phyloP scores from a whole-genome alignment of 768 basidiomycete genomes.

The Mycena leptocephala region DNA sequence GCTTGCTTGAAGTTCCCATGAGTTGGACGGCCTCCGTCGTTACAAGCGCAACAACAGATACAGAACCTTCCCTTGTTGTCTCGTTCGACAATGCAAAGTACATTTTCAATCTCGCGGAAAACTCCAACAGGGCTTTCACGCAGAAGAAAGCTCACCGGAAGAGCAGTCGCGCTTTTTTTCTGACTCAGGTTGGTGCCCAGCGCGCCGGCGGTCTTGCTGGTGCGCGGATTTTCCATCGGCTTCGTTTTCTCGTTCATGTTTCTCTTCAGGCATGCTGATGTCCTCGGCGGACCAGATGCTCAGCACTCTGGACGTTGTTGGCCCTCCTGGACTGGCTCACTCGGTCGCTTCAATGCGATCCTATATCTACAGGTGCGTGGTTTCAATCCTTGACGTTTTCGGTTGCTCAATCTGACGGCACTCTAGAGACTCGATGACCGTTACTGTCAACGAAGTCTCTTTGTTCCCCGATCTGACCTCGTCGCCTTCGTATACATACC shows the following conservation, averaged over 20 bases:
- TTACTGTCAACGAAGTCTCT: conserved; percentile 56
- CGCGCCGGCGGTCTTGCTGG: conserved; percentile 84
- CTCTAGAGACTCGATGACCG: conserved; percentile 57
- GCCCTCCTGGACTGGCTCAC: conserved; percentile 73
- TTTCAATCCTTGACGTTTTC: background rate
- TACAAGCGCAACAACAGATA: conserved; percentile 78
- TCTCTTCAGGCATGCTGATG: conserved; percentile 60
- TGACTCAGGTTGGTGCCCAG: conserved; percentile 76
- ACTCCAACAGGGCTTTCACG: conserved; percentile 80
- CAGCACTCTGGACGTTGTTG: conserved; percentile 63
- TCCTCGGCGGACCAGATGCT: conserved; percentile 71
- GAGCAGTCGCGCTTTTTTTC: conserved; percentile 80
- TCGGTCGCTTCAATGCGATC: conserved; percentile 70
- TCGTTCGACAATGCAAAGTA: conserved; percentile 86
- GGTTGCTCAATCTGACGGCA: background rate
- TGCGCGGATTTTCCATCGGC: conserved; percentile 48
- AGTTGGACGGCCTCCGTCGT: conserved; percentile 78
- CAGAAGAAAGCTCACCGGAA: conserved; percentile 79
- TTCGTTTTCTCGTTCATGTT: conserved; percentile 46
- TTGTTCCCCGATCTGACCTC: conserved; percentile 29
- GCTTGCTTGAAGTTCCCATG: conserved; percentile 53
- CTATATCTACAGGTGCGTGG: conserved; percentile 66
- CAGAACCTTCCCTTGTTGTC: conserved; percentile 84
- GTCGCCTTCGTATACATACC: conserved; percentile 53
- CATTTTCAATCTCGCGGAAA: conserved; percentile 91